Evolutionary conservation across 2,329 filamentous ascomycete genomes (phyloP).

Genomic region (Alternaria incomplexa): DNA sequence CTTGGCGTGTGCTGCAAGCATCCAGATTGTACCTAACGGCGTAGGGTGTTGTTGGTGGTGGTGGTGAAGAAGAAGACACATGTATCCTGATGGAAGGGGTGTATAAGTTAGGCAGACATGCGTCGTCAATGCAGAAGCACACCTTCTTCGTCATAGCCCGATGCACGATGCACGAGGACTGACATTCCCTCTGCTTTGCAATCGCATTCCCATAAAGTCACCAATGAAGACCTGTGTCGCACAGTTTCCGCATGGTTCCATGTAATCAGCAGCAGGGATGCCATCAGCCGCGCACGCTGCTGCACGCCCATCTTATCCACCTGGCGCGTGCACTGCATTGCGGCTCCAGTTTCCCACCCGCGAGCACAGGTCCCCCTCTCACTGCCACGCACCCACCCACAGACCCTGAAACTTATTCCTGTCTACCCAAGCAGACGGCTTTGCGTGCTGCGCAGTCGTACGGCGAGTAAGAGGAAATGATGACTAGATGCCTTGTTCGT

Average conservation of each 20-base stretch:
- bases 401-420: conserved; percentile 37
- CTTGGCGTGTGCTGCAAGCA: background rate
- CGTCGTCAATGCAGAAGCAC: background rate
- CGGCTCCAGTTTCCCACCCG: conserved; percentile 30
- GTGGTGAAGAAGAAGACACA: conserved; percentile 3
- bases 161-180: background rate
- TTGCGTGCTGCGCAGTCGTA: conserved; percentile 18
- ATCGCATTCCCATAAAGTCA: background rate
- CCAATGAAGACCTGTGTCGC: conserved; percentile 1
- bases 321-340: conserved; percentile 19
- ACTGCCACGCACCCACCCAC: conserved; percentile 30
- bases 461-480: conserved; percentile 27
- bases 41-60: conserved; percentile 6
- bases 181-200: conserved; percentile 1
- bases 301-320: background rate
- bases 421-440: conserved; percentile 17
- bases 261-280: conserved; percentile 5
- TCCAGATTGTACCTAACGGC: conserved; percentile 1
- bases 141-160: background rate
- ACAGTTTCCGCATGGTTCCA: conserved; percentile 8
- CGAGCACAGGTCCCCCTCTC: conserved; percentile 7
- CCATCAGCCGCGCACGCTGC: conserved; percentile 16
- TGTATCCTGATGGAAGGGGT: conserved; percentile 5
- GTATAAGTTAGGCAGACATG: conserved; percentile 11
- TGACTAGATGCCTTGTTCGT: conserved; percentile 36